Base-by-base conservation (phyloP, 2,329 filamentous ascomycete species). In the Rutstroemia sp. region DNA sequence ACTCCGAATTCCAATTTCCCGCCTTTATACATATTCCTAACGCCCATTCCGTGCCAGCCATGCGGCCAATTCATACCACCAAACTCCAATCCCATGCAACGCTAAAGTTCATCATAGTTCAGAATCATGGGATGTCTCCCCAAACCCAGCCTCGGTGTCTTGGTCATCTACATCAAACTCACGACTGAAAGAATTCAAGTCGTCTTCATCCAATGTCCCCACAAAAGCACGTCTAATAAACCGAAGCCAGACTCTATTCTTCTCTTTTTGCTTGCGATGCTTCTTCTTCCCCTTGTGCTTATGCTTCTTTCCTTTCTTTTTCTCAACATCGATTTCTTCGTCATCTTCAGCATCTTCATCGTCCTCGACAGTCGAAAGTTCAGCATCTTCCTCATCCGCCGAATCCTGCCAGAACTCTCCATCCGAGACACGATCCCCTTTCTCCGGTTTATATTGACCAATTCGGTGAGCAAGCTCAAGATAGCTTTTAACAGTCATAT, bases 141-240 rank as follows among this genome's bases (percentile, higher is more conserved):
- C 27, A 4, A 16, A 17, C 27, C 14, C 38, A 8, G n/a, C 39
- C 21, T 56, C 48, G 5, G 19, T 23, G n/a, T 30, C 19, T 10
- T 38, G 19, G 8, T 23, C n/a, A 39, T 27, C 17, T 42, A 27
- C n/a, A 47, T 44, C 44, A 2, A 16, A 14, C 10, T 49, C 54
- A 46, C 23, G 23, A 37, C 60, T 57, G 48, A 64, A 67, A 48
- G 44, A 50, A 57, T 74, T 68, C 16, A 95, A 75, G 42, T 92
- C 83, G 50, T 86, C 77, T 54, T 81, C 74, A 51, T 82, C 78
- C 64, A 88, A 73, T 3, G 86, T 91, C 41, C 84, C 81, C 21
- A 95, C 88, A 73, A 94, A 95, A 0, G 91, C 91, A 56, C 89
- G 83, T 58, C 76, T 72, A 27, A 95, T 73, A 69, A 95, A 96